Evolutionary conservation across 768 basidiomycete genomes (phyloP), one percentile per base, ranked within the genome.

Genomic region (Hygrophoropsis aurantiaca): DNA sequence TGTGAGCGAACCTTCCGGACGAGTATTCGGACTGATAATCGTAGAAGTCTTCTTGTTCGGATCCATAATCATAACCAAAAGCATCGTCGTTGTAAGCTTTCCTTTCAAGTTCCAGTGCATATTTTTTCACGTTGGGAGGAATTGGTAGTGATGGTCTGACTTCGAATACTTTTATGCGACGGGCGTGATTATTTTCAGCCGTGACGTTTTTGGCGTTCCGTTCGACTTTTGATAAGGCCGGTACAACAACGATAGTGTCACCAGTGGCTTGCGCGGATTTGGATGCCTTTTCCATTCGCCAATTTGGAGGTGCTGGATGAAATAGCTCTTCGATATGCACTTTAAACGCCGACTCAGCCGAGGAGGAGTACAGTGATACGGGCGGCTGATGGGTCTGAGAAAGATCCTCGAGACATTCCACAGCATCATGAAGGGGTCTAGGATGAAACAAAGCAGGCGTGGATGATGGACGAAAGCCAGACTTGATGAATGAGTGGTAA

Each of bases 401-500:
- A 23, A 58, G 7, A 40, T 55, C 49, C 51, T 66, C 66, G 5
- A 66, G 60, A 32, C 54, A 46, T 34, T 46, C 62, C n/a, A 81
- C 58, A 3, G 72, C 68, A 11, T 61, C 34, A 1, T 58, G 46
- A 24, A 76, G 63, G 3, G 74, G 58, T 3, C 71, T 64, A 0
- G 79, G 79, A 46, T 78, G 63, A 42, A 74, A 78, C 19, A 79
- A 58, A 16, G 52, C 45, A 5, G 56, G 58, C 35, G 63, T 53
- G 5, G 50, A 38, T 9, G 58, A 59, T 24, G 71, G 59, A 11
- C 49, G 41, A 54, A 69, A 69, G 21, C 52, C 54, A 46, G 64
- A 45, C 38, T 43, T 5, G 49, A 56, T 46, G 40, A 61, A 56
- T 45, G 43, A 27, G 18, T 47, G 20, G 18, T 40, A 19, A 47